Evolutionary conservation across 257 asterid species (phyloP), one percentile per base, ranked within the genome.

Genomic region (Ehretia macrophylla): DNA sequence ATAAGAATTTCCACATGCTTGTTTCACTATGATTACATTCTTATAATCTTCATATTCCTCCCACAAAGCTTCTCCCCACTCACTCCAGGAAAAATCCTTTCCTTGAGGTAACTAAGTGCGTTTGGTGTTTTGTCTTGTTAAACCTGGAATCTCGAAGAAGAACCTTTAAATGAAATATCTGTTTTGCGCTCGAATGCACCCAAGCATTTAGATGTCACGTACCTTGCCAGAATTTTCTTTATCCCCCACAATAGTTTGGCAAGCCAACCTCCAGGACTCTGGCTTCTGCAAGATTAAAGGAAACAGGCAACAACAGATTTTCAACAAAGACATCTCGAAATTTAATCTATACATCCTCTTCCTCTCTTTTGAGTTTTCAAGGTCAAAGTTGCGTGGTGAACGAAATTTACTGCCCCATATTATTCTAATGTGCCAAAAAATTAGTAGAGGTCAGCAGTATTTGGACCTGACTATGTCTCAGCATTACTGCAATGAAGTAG

Each of bases 221-320:
- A 81, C 96, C 96, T 91, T 91, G 60, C 98, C 98, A 13, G 85
- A 82, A 72, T 91, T 91, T 23, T 91, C 95, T 73, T 91, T 91
- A 54, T 91, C 84, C 70, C 98, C 95, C 17, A 88, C 98, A 58
- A 91, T 91, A 37, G 96, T 88, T 82, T 88, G 96, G 86, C 96
- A 91, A 48, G 98, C 95, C 73, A 91, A 75, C 65, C 95, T 88
- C 98, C 98, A 91, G 22, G 95, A 77, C 59, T 91, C 95, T 0
- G 95, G 96, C 63, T 91, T 91, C 96, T 91, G 86, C 49, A 71
- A 46, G 46, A 16, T 38, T 11, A 39, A 51, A 57, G 53, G 58
- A 21, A 19, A 52, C 18, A 46, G n/a, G 32, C 22, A 32, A 20
- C 56, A 51, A 50, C 38, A 51, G 22, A 58, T 16, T 12, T n/a